Percentiles rank a stretch among this genome's conserved stretches.
phyloP scores from a whole-genome alignment of 495 filamentous ascomycete species.

The Achaetomiella virescens region DNA sequence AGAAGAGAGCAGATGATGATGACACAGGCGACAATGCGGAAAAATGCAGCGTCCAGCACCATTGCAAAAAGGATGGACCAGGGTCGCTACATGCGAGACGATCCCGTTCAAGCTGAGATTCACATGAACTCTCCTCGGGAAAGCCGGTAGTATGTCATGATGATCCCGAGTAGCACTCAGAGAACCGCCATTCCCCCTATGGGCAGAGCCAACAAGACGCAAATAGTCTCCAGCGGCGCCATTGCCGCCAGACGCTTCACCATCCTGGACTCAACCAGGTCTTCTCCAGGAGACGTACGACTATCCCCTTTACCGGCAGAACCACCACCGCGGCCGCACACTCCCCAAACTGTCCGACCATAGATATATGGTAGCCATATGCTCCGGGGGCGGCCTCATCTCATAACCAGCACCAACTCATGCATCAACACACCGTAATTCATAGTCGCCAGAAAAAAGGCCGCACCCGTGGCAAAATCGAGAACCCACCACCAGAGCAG shows the following conservation, averaged over 20 bases:
- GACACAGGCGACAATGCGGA: neutral
- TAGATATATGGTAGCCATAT: neutral
- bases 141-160: neutral
- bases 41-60: neutral
- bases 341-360: slow-evolving; percentile 10
- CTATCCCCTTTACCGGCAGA: slow-evolving; percentile 5
- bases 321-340: slow-evolving; percentile 14
- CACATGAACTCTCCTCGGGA: neutral
- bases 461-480: slow-evolving; percentile 2
- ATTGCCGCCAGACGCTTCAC: neutral
- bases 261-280: neutral
- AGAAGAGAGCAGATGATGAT: neutral
- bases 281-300: neutral
- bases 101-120: neutral
- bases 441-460: slow-evolving; percentile 4
- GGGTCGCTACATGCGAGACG: neutral
- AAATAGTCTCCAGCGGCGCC: neutral
- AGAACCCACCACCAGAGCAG: slow-evolving; percentile 3
- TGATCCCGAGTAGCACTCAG: neutral
- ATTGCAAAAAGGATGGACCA: neutral
- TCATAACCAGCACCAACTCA: slow-evolving; percentile 14
- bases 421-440: slow-evolving; percentile 9
- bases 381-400: slow-evolving; percentile 7
- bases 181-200: neutral
- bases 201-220: neutral